These are phyloP conservation scores for Kickxella alabastrina DNA, from an alignment of 192 early-diverging fungal genomes.

Conservation along the genomic window DNA sequence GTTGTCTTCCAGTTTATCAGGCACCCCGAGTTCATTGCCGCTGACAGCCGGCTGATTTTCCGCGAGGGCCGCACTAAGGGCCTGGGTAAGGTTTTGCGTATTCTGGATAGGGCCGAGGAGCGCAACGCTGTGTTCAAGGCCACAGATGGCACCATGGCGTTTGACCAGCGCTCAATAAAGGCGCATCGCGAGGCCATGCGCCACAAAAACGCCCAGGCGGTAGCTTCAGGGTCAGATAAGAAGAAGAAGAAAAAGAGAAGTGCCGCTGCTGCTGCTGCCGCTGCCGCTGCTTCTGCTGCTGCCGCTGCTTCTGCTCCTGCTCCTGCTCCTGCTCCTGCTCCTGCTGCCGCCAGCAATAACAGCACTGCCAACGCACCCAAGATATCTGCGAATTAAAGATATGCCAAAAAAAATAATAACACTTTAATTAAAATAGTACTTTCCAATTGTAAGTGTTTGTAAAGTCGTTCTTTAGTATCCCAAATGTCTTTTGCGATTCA, in stretches of 20 bases:
- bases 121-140: constrained; percentile 3
- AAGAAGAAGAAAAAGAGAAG: not conserved
- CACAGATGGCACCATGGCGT: constrained; percentile 30
- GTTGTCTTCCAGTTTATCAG: constrained; percentile 79
- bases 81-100: constrained; percentile 72
- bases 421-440: too few relatives aligned
- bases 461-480: not conserved
- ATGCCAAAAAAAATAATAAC: not conserved
- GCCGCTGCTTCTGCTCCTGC: too few relatives aligned
- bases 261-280: too few relatives aligned
- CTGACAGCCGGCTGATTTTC: constrained; percentile 63
- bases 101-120: constrained; percentile 29
- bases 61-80: constrained; percentile 86
- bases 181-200: constrained; percentile 15
- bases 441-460: too few relatives aligned
- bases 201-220: constrained; percentile 4
- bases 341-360: too few relatives aligned
- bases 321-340: too few relatives aligned
- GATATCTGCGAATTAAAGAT: too few relatives aligned
- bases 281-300: too few relatives aligned
- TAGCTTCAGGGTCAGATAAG: not conserved
- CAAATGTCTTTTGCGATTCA: not conserved
- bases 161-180: constrained; percentile 18
- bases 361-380: too few relatives aligned
- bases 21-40: constrained; percentile 65